phyloP scores from a whole-genome alignment of 345 rosid species.

The Mallotus nudiflorus region DNA sequence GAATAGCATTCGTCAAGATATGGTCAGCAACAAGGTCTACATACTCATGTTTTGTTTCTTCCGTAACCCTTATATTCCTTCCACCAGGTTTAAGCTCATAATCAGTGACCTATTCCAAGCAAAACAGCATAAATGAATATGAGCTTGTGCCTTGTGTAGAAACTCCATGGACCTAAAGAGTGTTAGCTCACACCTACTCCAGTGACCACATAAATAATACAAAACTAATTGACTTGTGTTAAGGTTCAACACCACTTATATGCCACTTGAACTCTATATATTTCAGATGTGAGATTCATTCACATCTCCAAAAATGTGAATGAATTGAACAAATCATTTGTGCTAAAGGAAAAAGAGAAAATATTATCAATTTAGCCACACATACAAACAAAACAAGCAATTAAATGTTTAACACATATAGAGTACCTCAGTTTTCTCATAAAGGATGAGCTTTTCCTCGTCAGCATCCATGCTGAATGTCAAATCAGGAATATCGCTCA shows the following conservation, averaged over 20 bases:
- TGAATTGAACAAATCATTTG: too few species aligned
- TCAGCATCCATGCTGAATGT: conserved; percentile 99
- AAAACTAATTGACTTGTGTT: too few species aligned
- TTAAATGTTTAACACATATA: background rate
- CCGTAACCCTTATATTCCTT: conserved; percentile 87
- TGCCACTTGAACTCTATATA: too few species aligned
- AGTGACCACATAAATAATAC: too few species aligned
- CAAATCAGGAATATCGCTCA: conserved; percentile 75
- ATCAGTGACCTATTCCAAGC: conserved; percentile 75
- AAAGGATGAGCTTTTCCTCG: conserved; percentile 93
- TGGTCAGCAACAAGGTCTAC: conserved; percentile 98
- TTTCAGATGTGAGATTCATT: too few species aligned
- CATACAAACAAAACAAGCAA: background rate
- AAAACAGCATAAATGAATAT: conserved; percentile 15
- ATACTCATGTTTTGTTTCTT: conserved; percentile 96
- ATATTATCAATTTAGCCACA: too few species aligned
- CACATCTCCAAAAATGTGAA: too few species aligned
- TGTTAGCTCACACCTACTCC: too few species aligned
- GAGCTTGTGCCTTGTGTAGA: too few species aligned
- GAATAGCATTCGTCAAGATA: conserved; percentile 91
- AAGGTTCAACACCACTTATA: too few species aligned
- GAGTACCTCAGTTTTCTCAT: conserved; percentile 87
- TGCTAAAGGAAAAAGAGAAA: too few species aligned
- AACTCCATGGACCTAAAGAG: too few species aligned
- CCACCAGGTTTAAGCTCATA: conserved; percentile 98